phyloP scores from a whole-genome alignment of 345 rosid species.

The Populus deltoides region DNA sequence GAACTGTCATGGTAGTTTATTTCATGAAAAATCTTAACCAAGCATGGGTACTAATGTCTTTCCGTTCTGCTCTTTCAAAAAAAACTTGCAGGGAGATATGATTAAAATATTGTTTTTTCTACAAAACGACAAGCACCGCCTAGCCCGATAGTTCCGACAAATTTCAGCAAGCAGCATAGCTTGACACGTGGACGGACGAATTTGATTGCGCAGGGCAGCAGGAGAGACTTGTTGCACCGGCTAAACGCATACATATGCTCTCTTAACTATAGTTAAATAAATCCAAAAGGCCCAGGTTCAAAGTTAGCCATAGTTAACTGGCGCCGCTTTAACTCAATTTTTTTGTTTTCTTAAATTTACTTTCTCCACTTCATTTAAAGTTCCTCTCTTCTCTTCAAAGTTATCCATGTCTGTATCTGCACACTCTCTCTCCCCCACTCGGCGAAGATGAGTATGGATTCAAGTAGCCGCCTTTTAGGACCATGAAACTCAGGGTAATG shows the following conservation, averaged over 20 bases:
- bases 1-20: neutral
- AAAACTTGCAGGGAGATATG: neutral
- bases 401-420: neutral
- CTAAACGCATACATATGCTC: constrained; percentile 4
- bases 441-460: constrained; percentile 7
- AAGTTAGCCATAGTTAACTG: constrained; percentile 10
- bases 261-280: constrained; percentile 9
- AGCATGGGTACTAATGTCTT: neutral
- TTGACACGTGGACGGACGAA: constrained; percentile 51
- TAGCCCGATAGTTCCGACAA: constrained; percentile 46
- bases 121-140: constrained; percentile 60
- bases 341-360: neutral
- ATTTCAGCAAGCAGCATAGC: constrained; percentile 27
- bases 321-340: constrained; percentile 17
- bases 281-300: neutral
- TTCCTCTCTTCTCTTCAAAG: neutral
- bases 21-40: neutral
- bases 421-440: neutral
- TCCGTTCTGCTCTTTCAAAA: neutral
- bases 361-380: constrained; percentile 1
- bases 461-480: constrained; percentile 43
- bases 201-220: neutral
- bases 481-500: constrained; percentile 18
- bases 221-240: neutral
- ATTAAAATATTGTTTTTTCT: neutral